phyloP scores from a whole-genome alignment of 768 basidiomycete genomes.

The Paxillus ammoniavirescens region DNA sequence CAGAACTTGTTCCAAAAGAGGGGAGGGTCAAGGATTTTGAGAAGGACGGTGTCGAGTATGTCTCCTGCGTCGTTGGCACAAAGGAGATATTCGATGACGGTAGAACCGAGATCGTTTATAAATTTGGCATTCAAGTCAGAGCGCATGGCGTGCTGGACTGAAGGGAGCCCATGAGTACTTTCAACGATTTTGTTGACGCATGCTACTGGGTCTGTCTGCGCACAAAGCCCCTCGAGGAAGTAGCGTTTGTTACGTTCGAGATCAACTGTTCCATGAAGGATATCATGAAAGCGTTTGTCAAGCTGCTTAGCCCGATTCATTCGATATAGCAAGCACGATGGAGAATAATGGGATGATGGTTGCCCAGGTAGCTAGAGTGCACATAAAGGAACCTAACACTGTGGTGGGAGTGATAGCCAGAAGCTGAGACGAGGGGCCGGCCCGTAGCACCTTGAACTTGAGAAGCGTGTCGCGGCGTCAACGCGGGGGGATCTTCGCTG shows the following conservation, averaged over 20 bases:
- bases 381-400: too few relatives aligned
- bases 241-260: conserved; percentile 26
- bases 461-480: too few relatives aligned
- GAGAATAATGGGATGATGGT: background rate
- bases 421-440: too few relatives aligned
- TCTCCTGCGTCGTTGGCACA: conserved; percentile 36
- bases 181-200: conserved; percentile 40
- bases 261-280: conserved; percentile 30
- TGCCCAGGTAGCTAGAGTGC: background rate
- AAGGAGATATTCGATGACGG: conserved; percentile 39
- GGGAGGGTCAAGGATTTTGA: conserved; percentile 45
- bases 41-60: conserved; percentile 39
- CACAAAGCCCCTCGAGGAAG: conserved; percentile 48
- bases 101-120: conserved; percentile 41
- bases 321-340: background rate
- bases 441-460: too few relatives aligned
- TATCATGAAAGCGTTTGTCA: conserved; percentile 32
- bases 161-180: conserved; percentile 34
- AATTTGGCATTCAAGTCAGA: conserved; percentile 36
- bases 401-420: too few relatives aligned
- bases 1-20: conserved; percentile 47
- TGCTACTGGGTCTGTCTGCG: conserved; percentile 35
- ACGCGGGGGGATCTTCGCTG: too few relatives aligned
- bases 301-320: conserved; percentile 30
- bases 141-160: conserved; percentile 43